These are phyloP conservation scores for Craterostigma plantagineum DNA, from an alignment of 257 asterid species.

Conservation along the genomic window DNA sequence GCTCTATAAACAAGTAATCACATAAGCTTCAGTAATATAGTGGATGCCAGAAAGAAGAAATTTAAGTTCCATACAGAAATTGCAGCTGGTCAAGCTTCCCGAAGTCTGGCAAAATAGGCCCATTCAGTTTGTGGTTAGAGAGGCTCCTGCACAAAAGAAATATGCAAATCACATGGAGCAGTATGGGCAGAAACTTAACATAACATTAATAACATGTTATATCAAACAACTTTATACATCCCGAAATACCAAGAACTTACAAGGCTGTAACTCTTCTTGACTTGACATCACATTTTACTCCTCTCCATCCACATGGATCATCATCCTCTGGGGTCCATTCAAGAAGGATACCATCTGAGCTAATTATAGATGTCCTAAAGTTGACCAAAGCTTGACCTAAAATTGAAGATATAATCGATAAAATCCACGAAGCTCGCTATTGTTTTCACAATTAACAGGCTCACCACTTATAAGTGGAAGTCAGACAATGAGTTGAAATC, in stretches of 20 bases:
- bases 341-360: constrained; percentile 56
- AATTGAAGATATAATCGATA: not conserved
- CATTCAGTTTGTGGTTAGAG: constrained; percentile 77
- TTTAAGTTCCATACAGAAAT: constrained; percentile 47
- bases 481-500: constrained; percentile 1
- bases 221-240: not conserved
- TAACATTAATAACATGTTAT: not conserved
- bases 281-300: constrained; percentile 62
- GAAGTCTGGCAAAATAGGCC: constrained; percentile 65
- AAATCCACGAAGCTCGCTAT: not conserved
- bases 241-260: constrained; percentile 32
- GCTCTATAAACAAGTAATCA: constrained; percentile 29
- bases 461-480: not conserved
- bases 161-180: not conserved
- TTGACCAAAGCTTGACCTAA: constrained; percentile 81
- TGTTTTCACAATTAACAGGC: not conserved
- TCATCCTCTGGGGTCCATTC: constrained; percentile 93
- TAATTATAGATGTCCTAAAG: constrained; percentile 53
- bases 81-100: constrained; percentile 76
- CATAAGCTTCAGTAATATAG: constrained; percentile 13
- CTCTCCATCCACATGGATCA: constrained; percentile 82
- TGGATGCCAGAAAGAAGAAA: constrained; percentile 8
- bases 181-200: not conserved
- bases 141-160: constrained; percentile 57
- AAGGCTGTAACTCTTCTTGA: constrained; percentile 66